phyloP scores from a whole-genome alignment of 768 basidiomycete genomes.

The Mycena amicta region DNA sequence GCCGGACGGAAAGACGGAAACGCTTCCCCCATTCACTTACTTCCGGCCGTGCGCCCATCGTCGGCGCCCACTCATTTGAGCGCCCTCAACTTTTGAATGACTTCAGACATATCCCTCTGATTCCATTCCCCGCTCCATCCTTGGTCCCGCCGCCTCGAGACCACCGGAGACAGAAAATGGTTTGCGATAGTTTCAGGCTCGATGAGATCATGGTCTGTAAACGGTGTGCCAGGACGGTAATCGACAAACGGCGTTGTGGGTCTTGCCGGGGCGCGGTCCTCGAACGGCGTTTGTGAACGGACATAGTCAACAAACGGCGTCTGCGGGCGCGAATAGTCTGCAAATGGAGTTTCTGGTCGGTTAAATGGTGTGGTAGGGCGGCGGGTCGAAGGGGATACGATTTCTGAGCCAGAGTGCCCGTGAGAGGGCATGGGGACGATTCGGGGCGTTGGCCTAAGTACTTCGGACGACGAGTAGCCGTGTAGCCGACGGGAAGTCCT shows the following conservation, averaged over 20 bases:
- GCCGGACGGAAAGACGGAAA: too few relatives aligned
- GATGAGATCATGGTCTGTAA: too few relatives aligned
- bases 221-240: neutral
- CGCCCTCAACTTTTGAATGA: slow-evolving; percentile 1
- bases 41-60: too few relatives aligned
- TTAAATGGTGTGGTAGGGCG: neutral
- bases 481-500: neutral
- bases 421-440: slow-evolving; percentile 1
- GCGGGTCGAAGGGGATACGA: neutral
- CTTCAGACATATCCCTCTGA: neutral
- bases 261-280: neutral
- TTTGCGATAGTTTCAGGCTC: neutral
- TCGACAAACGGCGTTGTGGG: neutral
- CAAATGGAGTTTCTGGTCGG: neutral
- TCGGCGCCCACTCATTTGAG: too few relatives aligned
- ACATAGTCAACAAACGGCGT: neutral
- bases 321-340: neutral
- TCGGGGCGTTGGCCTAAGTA: neutral
- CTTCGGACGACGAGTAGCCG: neutral
- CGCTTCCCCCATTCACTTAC: too few relatives aligned
- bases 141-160: neutral
- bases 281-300: neutral
- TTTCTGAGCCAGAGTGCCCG: neutral
- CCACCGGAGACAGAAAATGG: neutral
- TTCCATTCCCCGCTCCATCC: slow-evolving; percentile 3